These are phyloP conservation scores for Pilatotrama ljubarskyi DNA, from an alignment of 768 basidiomycete genomes.

Conservation along the genomic window DNA sequence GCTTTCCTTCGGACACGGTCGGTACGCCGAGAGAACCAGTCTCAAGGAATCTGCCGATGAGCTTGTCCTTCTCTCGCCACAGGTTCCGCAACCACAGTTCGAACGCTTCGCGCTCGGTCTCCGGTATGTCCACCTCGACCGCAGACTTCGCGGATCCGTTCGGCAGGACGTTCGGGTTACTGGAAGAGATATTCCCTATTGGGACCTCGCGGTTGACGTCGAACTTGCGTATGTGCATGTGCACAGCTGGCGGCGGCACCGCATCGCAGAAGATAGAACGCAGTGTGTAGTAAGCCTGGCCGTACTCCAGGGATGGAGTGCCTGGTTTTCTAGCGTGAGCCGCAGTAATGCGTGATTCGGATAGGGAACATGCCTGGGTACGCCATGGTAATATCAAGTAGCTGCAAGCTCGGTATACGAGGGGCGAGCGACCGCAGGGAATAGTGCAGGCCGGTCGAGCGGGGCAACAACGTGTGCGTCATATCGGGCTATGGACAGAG, in stretches of 20 bases:
- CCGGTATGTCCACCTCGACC: slow-evolving; percentile 31
- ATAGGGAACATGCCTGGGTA: slow-evolving; percentile 71
- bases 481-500: slow-evolving; percentile 63
- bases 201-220: slow-evolving; percentile 67
- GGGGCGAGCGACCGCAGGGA: slow-evolving; percentile 80
- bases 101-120: slow-evolving; percentile 49
- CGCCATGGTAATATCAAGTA: slow-evolving; percentile 89
- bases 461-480: slow-evolving; percentile 79
- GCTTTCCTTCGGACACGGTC: slow-evolving; percentile 8
- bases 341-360: not conserved
- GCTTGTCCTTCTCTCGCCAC: slow-evolving; percentile 85
- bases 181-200: slow-evolving; percentile 56
- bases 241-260: slow-evolving; percentile 79
- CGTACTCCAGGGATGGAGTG: slow-evolving; percentile 76
- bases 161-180: slow-evolving; percentile 35
- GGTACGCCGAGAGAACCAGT: slow-evolving; percentile 45
- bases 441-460: slow-evolving; percentile 89
- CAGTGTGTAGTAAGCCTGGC: slow-evolving; percentile 87
- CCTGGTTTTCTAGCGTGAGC: slow-evolving; percentile 41
- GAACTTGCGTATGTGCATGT: slow-evolving; percentile 85
- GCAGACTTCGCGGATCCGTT: slow-evolving; percentile 19
- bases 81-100: slow-evolving; percentile 79
- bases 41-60: slow-evolving; percentile 67
- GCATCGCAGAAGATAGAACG: slow-evolving; percentile 84
- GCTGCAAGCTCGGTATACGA: slow-evolving; percentile 69